Evolutionary conservation across 1,284 basidiomycete species (phyloP), one percentile per base, ranked within the genome.

Genomic region (Afroboletus lepidellus): DNA sequence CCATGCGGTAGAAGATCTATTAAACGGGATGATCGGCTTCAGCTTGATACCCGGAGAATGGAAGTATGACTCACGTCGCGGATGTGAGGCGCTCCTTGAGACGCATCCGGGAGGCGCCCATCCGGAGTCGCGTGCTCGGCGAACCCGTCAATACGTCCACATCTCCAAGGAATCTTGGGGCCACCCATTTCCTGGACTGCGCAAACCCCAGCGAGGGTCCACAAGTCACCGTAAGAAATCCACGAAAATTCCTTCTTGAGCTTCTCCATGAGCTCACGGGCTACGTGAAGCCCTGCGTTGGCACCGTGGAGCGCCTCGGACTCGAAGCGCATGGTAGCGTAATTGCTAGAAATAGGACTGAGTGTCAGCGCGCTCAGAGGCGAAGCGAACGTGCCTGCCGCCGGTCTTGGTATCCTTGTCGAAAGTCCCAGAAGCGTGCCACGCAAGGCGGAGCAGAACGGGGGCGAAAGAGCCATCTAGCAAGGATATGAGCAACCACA

Each of bases 221-320:
- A 96, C 50, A 95, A 77, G 66, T 96, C 94, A 61, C 94, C 93
- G 70, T 96, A 97, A 53, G 84, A 88, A 66, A 97, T 95, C 93
- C 93, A 96, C 0, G 85, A 80, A 70, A 85, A 87, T 60, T 94
- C 81, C 56, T 85, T 69, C 77, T 99, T 95, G 70, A 98, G 74
- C 55, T 87, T 83, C 70, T 98, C 90, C 81, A 98, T 85, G 60
- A 94, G 74, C 13, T 75, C 79, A 51, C 96, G 90, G 20, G 94
- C 95, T 53, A 93, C 70, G 57, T 88, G 70, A 53, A 98, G 78
- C 56, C 95, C 94, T 51, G 84, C 84, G 75, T 98, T 98, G 50
- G 94, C 95, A 41, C 81, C 86, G 70, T 98, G 94, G 34, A 80
- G 71, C 12, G 92, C 72, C 70, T 97, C 94, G 33, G 90, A 85